These are phyloP conservation scores for Hysterium pulicare DNA, from an alignment of 2,329 filamentous ascomycete species.

Conservation along the genomic window DNA sequence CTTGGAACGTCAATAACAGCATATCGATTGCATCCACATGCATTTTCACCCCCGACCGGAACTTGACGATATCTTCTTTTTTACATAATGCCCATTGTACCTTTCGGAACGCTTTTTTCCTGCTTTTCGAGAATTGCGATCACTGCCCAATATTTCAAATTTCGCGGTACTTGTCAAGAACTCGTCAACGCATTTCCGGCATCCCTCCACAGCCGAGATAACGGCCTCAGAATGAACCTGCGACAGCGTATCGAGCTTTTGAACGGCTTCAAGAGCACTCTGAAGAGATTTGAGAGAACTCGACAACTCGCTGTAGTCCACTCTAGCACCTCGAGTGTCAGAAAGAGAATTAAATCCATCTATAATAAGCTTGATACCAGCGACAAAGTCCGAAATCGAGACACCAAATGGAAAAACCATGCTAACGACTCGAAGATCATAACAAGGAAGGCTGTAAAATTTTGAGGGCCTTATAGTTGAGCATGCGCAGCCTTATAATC, in stretches of 20 bases:
- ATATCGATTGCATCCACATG: slow-evolving; percentile 3
- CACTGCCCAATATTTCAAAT: slow-evolving; percentile 1
- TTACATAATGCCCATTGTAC: slow-evolving; percentile 5
- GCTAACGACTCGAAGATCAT: too few species aligned
- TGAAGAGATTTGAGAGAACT: slow-evolving; percentile 1
- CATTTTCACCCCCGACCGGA: not conserved
- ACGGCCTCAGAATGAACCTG: not conserved
- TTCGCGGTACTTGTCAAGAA: slow-evolving; percentile 1
- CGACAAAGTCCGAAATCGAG: slow-evolving; percentile 3
- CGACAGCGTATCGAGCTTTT: not conserved
- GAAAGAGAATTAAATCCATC: slow-evolving; percentile 1
- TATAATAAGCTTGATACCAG: slow-evolving; percentile 2
- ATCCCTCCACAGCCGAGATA: not conserved
- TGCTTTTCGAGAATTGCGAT: not conserved
- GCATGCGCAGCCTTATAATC: too few species aligned
- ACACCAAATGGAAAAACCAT: slow-evolving; percentile 7
- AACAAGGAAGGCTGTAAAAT: too few species aligned
- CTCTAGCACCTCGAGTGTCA: slow-evolving; percentile 3
- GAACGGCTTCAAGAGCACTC: not conserved
- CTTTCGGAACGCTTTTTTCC: not conserved
- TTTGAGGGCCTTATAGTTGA: too few species aligned
- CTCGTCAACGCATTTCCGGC: not conserved
- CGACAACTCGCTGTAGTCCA: slow-evolving; percentile 2
- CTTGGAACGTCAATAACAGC: slow-evolving; percentile 2
- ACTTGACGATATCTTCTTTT: slow-evolving; percentile 1